Conservation (phyloP, 495 filamentous ascomycete species). For the Chaetomium tenue region DNA sequence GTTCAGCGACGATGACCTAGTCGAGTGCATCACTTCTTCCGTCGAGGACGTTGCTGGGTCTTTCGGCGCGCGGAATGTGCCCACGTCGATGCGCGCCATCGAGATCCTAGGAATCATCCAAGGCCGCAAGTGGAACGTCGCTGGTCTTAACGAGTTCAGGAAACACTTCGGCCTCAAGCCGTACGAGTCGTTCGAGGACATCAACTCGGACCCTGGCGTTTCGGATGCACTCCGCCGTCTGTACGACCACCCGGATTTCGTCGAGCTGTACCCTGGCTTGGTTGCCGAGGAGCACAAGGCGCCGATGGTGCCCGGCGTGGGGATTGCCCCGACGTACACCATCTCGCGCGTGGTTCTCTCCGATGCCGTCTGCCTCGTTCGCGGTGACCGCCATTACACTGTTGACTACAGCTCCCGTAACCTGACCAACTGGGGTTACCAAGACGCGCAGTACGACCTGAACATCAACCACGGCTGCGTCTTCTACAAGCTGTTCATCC, state of each 20-base stretch:
- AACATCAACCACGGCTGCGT: constrained; percentile 79
- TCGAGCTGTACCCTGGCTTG: constrained; percentile 80
- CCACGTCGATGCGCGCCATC: constrained; percentile 65
- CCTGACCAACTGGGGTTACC: constrained; percentile 79
- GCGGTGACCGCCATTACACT: constrained; percentile 86
- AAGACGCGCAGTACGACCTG: constrained; percentile 41
- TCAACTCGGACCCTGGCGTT: constrained; percentile 76
- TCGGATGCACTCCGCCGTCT: constrained; percentile 67
- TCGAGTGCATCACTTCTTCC: constrained; percentile 60
- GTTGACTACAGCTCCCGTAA: constrained; percentile 66
- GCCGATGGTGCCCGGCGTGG: constrained; percentile 71
- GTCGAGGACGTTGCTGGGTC: constrained; percentile 64
- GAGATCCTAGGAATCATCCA: constrained; percentile 88
- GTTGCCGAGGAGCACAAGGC: constrained; percentile 78
- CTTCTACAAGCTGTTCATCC: constrained; percentile 77
- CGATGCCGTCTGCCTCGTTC: constrained; percentile 80
- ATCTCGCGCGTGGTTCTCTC: constrained; percentile 80
- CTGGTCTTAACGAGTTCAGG: constrained; percentile 84
- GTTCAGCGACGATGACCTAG: constrained; percentile 67
- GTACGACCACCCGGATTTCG: constrained; percentile 68
- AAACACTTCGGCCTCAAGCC: constrained; percentile 73
- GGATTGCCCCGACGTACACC: constrained; percentile 78
- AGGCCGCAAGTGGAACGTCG: constrained; percentile 76
- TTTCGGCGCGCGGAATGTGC: constrained; percentile 73
- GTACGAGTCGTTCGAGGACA: constrained; percentile 77